Base-by-base conservation (phyloP, 208 protist species). In the Acanthamoeba divionensis region DNA sequence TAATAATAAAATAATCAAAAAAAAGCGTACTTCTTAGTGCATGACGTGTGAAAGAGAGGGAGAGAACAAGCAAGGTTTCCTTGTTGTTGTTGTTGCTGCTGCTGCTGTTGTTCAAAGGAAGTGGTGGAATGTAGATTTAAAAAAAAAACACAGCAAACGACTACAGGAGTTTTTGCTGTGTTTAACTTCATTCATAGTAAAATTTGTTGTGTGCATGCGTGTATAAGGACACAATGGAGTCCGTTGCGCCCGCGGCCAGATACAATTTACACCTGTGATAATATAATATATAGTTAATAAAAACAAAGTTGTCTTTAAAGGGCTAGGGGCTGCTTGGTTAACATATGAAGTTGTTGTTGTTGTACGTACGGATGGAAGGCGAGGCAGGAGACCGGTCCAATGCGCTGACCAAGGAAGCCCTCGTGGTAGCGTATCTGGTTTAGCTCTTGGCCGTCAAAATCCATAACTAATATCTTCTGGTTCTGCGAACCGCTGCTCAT, bases 211-310 rank as follows among this genome's bases (percentile, higher is more conserved):
- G 67, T 12, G 67, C 67, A 33, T 79, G 67, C n/a, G 67, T 79
- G 75, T 95, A 95, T 62, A 95, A 90, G 36, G 90, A 92, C 52
- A 95, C n/a, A n/a, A 95, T 93, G 10, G 93, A 94, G 82, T 95
- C 94, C 8, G 90, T 92, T 7, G 90, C 79, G 60, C 93, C 92
- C 18, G 92, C 93, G 36, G 90, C 92, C 13, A 95, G 57, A 9
- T 93, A 71, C 57, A 89, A 41, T 33, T 79, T 2, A 52, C 47
- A 79, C 10, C 83, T 90, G 54, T 0, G 13, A 2, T 31, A 66
- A 85, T 83, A 85, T 6, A 31, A 88, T 31, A 73, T 21, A 67
- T n/a, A 21, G 33, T 24, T 55, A 55, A 55, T 24, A 21, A 47
- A 18, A 79, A 82, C 21, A 83, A 62, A 79, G 54, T 60, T 21